phyloP scores from a whole-genome alignment of 192 early-diverging fungal genomes.

The Nowakowskiella sp. region DNA sequence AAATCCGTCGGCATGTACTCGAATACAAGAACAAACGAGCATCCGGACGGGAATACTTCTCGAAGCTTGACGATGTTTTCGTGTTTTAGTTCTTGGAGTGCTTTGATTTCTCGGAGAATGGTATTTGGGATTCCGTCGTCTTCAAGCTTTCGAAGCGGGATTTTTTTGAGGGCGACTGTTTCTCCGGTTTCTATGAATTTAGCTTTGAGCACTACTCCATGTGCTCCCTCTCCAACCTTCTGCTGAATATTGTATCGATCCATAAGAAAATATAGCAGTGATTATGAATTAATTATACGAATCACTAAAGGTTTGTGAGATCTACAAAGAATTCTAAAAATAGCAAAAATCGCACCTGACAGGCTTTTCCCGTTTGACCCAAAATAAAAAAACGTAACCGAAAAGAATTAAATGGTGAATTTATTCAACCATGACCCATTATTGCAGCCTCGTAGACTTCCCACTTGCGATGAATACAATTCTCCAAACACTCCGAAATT shows the following conservation, averaged over 20 bases:
- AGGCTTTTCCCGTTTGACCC: no score
- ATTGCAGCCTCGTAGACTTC: no score
- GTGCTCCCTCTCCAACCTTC: slow-evolving; percentile 50
- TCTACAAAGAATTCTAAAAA: no score
- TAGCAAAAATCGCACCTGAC: no score
- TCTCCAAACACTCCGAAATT: background rate
- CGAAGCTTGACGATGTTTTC: slow-evolving; percentile 46
- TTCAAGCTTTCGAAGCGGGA: slow-evolving; percentile 38
- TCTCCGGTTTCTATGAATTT: slow-evolving; percentile 41
- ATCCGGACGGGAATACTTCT: slow-evolving; percentile 39
- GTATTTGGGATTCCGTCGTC: slow-evolving; percentile 50
- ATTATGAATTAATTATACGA: no score
- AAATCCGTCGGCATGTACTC: slow-evolving; percentile 48
- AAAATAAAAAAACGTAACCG: no score
- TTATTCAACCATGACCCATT: no score
- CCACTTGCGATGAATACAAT: background rate
- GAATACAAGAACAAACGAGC: slow-evolving; percentile 43
- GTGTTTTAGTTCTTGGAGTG: slow-evolving; percentile 43
- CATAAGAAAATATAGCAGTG: background rate
- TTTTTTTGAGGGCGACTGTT: slow-evolving; percentile 46
- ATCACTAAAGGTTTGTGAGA: no score
- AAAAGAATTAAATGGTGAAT: no score
- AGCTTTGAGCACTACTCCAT: slow-evolving; percentile 48
- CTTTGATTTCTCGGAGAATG: slow-evolving; percentile 51
- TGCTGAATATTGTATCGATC: slow-evolving; percentile 2